Conservation (phyloP, 2,329 filamentous ascomycete species). For the Sclerotinia subarctica region DNA sequence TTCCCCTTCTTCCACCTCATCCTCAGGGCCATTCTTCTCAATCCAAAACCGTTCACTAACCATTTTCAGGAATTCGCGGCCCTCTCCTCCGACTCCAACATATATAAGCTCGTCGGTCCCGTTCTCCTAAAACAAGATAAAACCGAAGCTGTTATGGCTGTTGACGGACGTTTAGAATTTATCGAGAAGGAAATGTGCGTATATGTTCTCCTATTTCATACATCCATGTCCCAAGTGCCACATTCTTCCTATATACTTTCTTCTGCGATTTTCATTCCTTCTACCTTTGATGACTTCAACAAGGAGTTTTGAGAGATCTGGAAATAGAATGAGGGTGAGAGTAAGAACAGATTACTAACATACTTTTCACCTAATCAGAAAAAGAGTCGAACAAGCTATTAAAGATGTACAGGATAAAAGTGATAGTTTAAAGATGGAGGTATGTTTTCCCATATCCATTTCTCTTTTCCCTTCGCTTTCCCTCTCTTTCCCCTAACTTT, state of each 20-base stretch:
- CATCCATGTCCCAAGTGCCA: too few relatives aligned
- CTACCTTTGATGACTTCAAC: background rate
- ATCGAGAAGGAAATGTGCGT: slow-evolving; percentile 90
- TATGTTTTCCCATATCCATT: slow-evolving; percentile 42
- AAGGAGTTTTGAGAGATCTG: background rate
- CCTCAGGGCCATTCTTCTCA: slow-evolving; percentile 1
- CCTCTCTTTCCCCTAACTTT: background rate
- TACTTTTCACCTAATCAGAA: slow-evolving; percentile 44
- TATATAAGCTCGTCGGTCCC: slow-evolving; percentile 94
- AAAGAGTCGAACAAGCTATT: slow-evolving; percentile 65
- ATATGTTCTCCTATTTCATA: background rate
- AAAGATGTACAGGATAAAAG: slow-evolving; percentile 60
- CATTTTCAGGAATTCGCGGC: slow-evolving; percentile 69
- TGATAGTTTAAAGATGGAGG: slow-evolving; percentile 63
- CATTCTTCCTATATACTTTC: background rate
- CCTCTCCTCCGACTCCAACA: slow-evolving; percentile 76
- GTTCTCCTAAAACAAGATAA: slow-evolving; percentile 94
- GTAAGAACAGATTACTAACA: background rate
- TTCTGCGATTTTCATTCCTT: background rate
- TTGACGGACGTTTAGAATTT: slow-evolving; percentile 86
- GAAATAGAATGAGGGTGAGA: background rate
- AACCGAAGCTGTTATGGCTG: slow-evolving; percentile 82
- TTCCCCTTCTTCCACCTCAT: background rate
- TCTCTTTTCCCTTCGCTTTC: background rate
- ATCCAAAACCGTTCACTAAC: slow-evolving; percentile 8